A percentile compares a stretch with the other conserved stretches of the same genome.
Evolutionary conservation across 2,329 filamentous ascomycete genomes (phyloP).

Genomic region (Cordyceps cateniannulata): DNA sequence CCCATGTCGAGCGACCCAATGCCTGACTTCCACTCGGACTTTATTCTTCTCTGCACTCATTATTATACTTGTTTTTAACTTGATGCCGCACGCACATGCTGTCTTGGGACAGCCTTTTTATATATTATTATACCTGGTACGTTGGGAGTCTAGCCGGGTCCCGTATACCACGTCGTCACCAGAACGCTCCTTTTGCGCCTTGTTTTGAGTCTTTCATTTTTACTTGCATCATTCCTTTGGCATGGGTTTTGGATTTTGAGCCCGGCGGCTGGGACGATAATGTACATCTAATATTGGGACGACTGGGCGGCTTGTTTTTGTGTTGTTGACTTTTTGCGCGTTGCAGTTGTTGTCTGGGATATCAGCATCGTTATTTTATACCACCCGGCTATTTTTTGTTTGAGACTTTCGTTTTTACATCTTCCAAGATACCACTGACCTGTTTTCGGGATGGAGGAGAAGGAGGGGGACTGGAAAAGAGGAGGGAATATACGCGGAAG

Average conservation of each 20-base stretch:
- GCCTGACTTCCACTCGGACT: not conserved
- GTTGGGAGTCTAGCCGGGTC: not conserved
- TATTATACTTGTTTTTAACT: conserved; percentile 8
- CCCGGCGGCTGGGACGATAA: conserved; percentile 13
- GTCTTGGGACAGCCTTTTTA: not conserved
- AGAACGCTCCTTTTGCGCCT: not conserved
- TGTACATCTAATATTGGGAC: conserved; percentile 16
- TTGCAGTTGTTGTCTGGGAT: not conserved
- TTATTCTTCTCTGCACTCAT: not conserved
- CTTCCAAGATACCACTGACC: not conserved
- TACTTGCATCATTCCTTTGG: not conserved
- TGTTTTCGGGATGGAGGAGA: not conserved
- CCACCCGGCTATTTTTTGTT: not conserved
- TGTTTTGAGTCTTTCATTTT: not conserved
- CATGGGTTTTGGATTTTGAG: not conserved
- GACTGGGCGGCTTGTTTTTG: not conserved
- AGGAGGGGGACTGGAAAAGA: not conserved
- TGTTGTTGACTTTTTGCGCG: not conserved
- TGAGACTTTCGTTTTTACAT: not conserved
- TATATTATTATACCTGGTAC: not conserved
- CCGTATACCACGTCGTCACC: not conserved
- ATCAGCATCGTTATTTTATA: not conserved
- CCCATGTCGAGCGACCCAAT: not conserved
- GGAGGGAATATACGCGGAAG: no score
- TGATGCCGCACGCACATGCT: not conserved